Percentiles rank a stretch among this genome's conserved stretches.
Evolutionary conservation across 768 basidiomycete genomes (phyloP).

Genomic region (Thelephora ganbajun): DNA sequence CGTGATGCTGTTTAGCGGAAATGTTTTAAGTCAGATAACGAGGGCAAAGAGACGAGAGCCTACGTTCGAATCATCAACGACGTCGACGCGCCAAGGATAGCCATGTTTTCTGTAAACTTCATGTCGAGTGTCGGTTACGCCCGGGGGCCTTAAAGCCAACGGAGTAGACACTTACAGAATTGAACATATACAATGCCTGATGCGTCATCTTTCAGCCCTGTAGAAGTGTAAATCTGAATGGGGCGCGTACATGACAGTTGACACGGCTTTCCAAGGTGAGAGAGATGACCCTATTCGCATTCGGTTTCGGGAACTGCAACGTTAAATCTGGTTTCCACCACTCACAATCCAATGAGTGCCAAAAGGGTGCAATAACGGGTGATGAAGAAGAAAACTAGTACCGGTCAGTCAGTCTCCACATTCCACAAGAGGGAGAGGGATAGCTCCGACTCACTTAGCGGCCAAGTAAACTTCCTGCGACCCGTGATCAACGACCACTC

Average conservation of each 20-base stretch:
- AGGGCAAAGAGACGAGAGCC: constrained; percentile 8
- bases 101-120: constrained; percentile 52
- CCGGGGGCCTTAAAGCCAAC: constrained; percentile 2
- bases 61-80: constrained; percentile 62
- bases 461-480: constrained; percentile 52
- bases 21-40: not conserved
- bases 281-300: constrained; percentile 35
- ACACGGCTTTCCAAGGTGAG: constrained; percentile 25
- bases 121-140: not conserved
- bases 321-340: constrained; percentile 1
- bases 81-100: constrained; percentile 51
- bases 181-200: constrained; percentile 55
- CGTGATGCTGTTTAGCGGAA: constrained; percentile 36
- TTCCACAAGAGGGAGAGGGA: constrained; percentile 33
- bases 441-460: constrained; percentile 41
- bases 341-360: constrained; percentile 50
- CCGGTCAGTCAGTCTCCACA: not conserved
- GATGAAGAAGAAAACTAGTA: constrained; percentile 47
- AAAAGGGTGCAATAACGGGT: constrained; percentile 63
- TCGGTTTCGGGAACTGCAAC: not conserved
- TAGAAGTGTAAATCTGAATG: too few species aligned
- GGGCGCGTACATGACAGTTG: not conserved
- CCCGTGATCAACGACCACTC: constrained; percentile 50
- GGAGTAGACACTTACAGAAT: constrained; percentile 30
- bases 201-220: too few species aligned